Evolutionary conservation across 1,284 basidiomycete genomes (phyloP).

Genomic region (Moniliella sp.): DNA sequence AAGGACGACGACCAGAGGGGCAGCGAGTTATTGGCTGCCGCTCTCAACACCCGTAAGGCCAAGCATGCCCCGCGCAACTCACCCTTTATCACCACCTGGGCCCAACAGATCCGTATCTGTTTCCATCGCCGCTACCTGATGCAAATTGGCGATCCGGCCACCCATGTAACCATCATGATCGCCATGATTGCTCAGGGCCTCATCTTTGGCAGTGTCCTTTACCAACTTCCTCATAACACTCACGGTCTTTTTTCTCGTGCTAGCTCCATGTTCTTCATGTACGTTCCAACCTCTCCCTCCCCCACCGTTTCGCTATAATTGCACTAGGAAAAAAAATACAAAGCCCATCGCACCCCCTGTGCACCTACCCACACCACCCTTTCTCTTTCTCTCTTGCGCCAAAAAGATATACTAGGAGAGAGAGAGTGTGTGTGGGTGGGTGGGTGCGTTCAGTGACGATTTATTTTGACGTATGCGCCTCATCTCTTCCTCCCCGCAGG

Average conservation of each 20-base stretch:
- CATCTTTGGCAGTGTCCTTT: conserved; percentile 57
- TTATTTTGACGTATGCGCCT: conserved; percentile 7
- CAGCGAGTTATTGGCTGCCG: conserved; percentile 7
- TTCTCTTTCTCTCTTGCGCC: no score
- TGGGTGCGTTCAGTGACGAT: conserved; percentile 16
- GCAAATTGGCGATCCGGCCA: conserved; percentile 41
- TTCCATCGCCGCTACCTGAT: conserved; percentile 49
- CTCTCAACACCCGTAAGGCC: conserved; percentile 11
- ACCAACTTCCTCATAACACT: conserved; percentile 45
- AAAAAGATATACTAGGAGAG: no score
- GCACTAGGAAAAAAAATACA: no score
- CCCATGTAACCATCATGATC: conserved; percentile 29
- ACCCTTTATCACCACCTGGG: conserved; percentile 14
- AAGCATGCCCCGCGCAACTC: conserved; percentile 6
- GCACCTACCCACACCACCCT: no score
- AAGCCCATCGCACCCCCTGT: no score
- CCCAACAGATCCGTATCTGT: conserved; percentile 44
- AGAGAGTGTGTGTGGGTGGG: conserved; percentile 17
- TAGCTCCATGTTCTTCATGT: conserved; percentile 39
- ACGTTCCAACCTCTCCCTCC: no score
- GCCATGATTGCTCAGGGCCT: conserved; percentile 40
- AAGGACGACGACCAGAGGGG: conserved; percentile 3
- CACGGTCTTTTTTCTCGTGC: conserved; percentile 56
- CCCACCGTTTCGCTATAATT: no score
- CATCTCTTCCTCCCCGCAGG: conserved; percentile 5